Conservation (phyloP, 805 yeast genomes). For the Candida ulmi region DNA sequence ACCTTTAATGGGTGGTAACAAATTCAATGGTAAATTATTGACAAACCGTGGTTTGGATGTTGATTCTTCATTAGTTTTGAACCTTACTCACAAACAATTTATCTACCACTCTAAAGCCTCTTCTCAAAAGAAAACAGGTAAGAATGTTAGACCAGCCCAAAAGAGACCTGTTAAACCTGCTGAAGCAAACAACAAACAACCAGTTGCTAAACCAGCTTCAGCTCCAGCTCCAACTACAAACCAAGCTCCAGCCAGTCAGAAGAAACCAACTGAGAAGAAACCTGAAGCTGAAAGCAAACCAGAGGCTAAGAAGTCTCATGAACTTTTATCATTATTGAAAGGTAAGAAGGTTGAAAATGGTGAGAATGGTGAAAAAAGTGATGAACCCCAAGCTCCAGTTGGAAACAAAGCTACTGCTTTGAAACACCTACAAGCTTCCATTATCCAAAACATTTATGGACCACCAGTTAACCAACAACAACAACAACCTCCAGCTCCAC, state of each 20-base stretch:
- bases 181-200: conserved; percentile 1
- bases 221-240: neutral
- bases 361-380: conserved; percentile 2
- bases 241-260: neutral
- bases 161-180: conserved; percentile 6
- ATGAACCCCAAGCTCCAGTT: conserved; percentile 19
- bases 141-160: conserved; percentile 19
- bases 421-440: conserved; percentile 19
- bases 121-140: conserved; percentile 15
- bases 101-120: conserved; percentile 72
- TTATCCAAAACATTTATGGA: conserved; percentile 24
- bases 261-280: neutral
- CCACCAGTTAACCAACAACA: conserved; percentile 5
- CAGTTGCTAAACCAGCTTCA: conserved; percentile 2
- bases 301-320: conserved; percentile 29
- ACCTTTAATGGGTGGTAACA: conserved; percentile 77
- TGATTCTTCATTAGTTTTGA: conserved; percentile 76
- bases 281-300: neutral
- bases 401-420: conserved; percentile 18
- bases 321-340: conserved; percentile 40
- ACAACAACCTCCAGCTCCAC: conserved; percentile 10
- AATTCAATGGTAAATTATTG: conserved; percentile 67
- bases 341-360: conserved; percentile 16
- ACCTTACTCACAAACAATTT: conserved; percentile 68
- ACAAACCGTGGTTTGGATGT: conserved; percentile 81